phyloP scores from a whole-genome alignment of 2,329 filamentous ascomycete genomes.

The Xylariaceae sp. region DNA sequence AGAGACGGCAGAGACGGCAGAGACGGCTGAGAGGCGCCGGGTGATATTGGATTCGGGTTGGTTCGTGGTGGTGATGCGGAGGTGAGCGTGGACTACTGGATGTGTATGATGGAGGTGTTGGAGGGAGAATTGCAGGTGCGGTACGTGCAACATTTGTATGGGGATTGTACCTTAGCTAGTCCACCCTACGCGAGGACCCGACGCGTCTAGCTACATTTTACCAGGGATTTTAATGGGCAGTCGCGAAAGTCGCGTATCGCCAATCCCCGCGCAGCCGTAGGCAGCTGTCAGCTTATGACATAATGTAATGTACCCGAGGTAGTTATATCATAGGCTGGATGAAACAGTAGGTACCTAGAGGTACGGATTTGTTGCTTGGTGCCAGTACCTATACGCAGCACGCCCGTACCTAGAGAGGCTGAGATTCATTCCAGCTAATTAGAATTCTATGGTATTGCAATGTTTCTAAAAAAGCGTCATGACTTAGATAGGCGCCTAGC shows the following conservation, averaged over 20 bases:
- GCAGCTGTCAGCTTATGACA: constrained; percentile 4
- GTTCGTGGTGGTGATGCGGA: constrained; percentile 1
- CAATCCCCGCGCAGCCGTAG: neutral
- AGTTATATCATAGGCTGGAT: too few relatives aligned
- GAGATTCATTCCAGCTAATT: too few relatives aligned
- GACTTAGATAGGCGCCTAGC: too few relatives aligned
- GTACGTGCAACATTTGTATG: constrained; percentile 1
- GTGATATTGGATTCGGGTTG: neutral
- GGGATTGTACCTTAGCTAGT: neutral
- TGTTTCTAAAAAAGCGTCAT: too few relatives aligned
- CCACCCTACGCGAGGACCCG: constrained; percentile 14
- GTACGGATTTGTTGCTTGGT: too few relatives aligned
- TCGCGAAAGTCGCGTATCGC: constrained; percentile 22
- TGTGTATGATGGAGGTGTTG: constrained; percentile 6
- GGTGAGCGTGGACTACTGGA: neutral
- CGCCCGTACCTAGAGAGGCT: too few relatives aligned
- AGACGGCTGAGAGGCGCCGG: neutral
- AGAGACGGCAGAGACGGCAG: neutral
- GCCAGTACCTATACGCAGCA: too few relatives aligned
- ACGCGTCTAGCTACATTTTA: constrained; percentile 13
- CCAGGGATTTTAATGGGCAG: constrained; percentile 19
- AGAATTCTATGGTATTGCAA: too few relatives aligned
- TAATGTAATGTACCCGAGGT: too few relatives aligned
- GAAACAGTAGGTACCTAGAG: too few relatives aligned
- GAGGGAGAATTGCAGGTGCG: constrained; percentile 11